These are phyloP conservation scores for Citeromyces matritensis DNA, from an alignment of 805 yeast species.

Conservation along the genomic window DNA sequence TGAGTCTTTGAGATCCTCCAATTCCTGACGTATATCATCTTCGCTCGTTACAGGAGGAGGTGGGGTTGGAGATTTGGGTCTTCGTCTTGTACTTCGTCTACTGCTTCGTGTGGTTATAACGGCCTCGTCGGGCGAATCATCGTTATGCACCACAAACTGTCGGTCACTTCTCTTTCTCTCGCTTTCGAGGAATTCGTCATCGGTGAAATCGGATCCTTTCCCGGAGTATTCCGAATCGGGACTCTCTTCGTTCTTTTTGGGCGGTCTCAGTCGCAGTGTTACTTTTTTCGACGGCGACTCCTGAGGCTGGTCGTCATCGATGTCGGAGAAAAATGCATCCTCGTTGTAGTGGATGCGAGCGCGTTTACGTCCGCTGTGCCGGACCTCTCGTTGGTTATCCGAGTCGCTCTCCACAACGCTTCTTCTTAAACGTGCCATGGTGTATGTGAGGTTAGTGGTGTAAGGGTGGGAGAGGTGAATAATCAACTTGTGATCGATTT, in stretches of 20 bases:
- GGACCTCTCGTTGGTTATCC: slow-evolving; percentile 1
- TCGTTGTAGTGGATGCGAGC: slow-evolving; percentile 3
- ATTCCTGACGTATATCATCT: slow-evolving; percentile 35
- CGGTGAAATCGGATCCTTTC: neutral
- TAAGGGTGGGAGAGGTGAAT: no score
- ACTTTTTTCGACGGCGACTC: neutral
- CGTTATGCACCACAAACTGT: slow-evolving; percentile 2
- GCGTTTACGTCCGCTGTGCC: slow-evolving; percentile 1
- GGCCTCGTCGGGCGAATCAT: slow-evolving; percentile 1
- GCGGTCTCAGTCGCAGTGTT: neutral
- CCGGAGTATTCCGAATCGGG: slow-evolving; percentile 1
- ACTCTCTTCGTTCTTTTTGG: neutral
- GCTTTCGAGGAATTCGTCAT: slow-evolving; percentile 1
- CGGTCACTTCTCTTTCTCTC: slow-evolving; percentile 1
- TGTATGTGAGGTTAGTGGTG: no score
- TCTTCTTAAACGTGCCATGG: no score
- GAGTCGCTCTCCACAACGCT: neutral
- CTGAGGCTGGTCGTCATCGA: neutral
- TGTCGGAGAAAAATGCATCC: slow-evolving; percentile 1
- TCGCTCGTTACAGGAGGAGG: slow-evolving; percentile 1
- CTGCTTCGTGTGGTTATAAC: slow-evolving; percentile 1
- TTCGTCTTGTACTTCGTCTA: neutral
- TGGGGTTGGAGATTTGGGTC: neutral
- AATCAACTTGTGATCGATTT: no score
- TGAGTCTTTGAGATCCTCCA: slow-evolving; percentile 49